These are phyloP conservation scores for Lepidium sativum DNA, from an alignment of 345 rosid species.

Conservation along the genomic window DNA sequence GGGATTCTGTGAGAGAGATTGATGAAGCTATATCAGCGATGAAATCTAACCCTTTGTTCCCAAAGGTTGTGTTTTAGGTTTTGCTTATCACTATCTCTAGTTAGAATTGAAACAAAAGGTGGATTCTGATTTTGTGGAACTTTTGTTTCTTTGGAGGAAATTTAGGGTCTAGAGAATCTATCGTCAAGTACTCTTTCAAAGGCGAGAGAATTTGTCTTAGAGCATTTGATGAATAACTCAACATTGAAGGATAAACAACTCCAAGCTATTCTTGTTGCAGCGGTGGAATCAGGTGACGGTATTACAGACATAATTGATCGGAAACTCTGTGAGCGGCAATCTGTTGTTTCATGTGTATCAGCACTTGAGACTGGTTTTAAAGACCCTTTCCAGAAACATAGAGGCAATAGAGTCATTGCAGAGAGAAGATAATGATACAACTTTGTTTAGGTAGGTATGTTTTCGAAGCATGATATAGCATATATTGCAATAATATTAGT, in stretches of 20 bases:
- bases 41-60: slow-evolving; percentile 51
- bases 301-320: slow-evolving; percentile 29
- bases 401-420: slow-evolving; percentile 15
- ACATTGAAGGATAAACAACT: slow-evolving; percentile 63
- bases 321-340: slow-evolving; percentile 44
- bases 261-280: slow-evolving; percentile 48
- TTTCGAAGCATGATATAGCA: neutral
- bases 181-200: slow-evolving; percentile 43
- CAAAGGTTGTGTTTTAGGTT: slow-evolving; percentile 43
- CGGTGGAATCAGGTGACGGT: slow-evolving; percentile 34
- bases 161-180: slow-evolving; percentile 62
- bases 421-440: slow-evolving; percentile 13
- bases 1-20: slow-evolving; percentile 48
- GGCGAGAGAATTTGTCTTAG: slow-evolving; percentile 37
- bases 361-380: slow-evolving; percentile 37
- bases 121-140: neutral
- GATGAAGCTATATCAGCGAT: slow-evolving; percentile 50
- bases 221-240: slow-evolving; percentile 41
- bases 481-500: neutral
- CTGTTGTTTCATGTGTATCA: slow-evolving; percentile 42
- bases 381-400: slow-evolving; percentile 34
- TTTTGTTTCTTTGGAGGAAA: neutral
- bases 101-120: neutral
- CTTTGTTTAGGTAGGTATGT: slow-evolving; percentile 24
- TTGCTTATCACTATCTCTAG: neutral